phyloP scores from a whole-genome alignment of 176 grass and related monocot species.

The Juncus effusus region DNA sequence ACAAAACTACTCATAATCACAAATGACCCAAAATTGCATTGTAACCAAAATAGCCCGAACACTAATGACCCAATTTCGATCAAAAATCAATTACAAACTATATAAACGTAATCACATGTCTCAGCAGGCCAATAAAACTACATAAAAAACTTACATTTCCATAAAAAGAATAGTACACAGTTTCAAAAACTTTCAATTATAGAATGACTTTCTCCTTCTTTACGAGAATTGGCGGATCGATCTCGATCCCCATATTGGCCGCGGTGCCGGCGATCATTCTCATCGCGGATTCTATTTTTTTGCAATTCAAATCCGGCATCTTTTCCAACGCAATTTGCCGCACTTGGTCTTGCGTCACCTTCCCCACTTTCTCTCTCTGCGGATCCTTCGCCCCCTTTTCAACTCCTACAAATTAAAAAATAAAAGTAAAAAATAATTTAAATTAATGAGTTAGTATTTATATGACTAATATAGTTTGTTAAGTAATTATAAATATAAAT shows the following conservation, averaged over 20 bases:
- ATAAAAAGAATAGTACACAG: neutral
- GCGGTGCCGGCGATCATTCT: slow-evolving; percentile 87
- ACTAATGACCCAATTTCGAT: neutral
- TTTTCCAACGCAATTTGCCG: slow-evolving; percentile 76
- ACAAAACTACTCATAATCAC: too few relatives aligned
- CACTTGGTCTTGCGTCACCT: slow-evolving; percentile 71
- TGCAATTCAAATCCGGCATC: slow-evolving; percentile 88
- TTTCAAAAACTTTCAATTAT: slow-evolving; percentile 31
- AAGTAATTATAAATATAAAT: slow-evolving; percentile 3
- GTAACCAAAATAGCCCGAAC: neutral
- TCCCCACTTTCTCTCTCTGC: slow-evolving; percentile 62
- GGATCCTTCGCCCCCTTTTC: slow-evolving; percentile 83
- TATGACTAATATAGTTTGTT: too few relatives aligned
- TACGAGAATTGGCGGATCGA: slow-evolving; percentile 68
- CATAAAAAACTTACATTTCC: slow-evolving; percentile 21
- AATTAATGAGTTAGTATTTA: neutral
- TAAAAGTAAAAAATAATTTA: slow-evolving; percentile 11
- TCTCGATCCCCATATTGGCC: slow-evolving; percentile 87
- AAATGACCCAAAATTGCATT: too few relatives aligned
- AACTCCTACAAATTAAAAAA: slow-evolving; percentile 45
- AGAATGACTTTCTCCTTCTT: slow-evolving; percentile 62
- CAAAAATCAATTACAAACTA: too few relatives aligned
- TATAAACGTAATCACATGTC: neutral
- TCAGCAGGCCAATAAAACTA: neutral
- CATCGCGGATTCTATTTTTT: slow-evolving; percentile 83